A percentile compares a stretch with the other conserved stretches of the same genome.
phyloP scores from a whole-genome alignment of 2,329 filamentous ascomycete species.

The Myrmaecium sp. region DNA sequence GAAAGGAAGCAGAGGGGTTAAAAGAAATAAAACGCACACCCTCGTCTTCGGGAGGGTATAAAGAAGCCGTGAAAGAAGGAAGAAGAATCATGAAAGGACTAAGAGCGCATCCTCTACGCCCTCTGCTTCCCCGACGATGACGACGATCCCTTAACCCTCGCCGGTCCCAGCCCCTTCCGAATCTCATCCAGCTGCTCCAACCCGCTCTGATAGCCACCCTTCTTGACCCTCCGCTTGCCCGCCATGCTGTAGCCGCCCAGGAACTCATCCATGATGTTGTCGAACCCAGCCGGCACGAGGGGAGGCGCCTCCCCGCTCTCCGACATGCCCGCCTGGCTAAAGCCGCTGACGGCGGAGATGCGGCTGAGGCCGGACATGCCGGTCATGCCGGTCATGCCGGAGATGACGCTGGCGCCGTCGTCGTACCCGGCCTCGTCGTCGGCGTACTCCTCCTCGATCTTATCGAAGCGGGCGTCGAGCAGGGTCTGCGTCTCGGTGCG shows the following conservation, averaged over 20 bases:
- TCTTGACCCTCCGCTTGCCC: conserved; percentile 48
- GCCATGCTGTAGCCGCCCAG: conserved; percentile 54
- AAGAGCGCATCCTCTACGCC: no score
- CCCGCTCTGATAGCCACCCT: conserved; percentile 63
- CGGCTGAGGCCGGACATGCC: conserved; percentile 23
- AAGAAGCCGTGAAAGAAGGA: no score
- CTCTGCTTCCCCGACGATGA: no score
- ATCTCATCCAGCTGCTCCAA: conserved; percentile 86
- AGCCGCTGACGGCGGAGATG: conserved; percentile 10
- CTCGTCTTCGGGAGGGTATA: no score
- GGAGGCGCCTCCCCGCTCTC: conserved; percentile 29
- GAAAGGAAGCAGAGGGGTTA: no score
- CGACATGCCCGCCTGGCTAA: conserved; percentile 15
- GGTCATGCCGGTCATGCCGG: conserved; percentile 34
- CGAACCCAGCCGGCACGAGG: conserved; percentile 63
- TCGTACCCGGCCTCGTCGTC: conserved; percentile 30
- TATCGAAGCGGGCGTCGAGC: conserved; percentile 82
- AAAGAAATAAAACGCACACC: no score
- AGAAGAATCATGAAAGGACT: no score
- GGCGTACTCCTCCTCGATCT: conserved; percentile 67
- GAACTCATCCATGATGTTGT: conserved; percentile 86
- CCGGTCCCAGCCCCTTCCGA: conserved; percentile 59
- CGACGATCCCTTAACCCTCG: conserved; percentile 42
- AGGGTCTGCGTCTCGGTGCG: conserved; percentile 75
- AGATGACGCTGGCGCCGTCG: conserved; percentile 29